Base-by-base conservation (phyloP, 1,139 yeast species). In the Diutina pseudorugosa region DNA sequence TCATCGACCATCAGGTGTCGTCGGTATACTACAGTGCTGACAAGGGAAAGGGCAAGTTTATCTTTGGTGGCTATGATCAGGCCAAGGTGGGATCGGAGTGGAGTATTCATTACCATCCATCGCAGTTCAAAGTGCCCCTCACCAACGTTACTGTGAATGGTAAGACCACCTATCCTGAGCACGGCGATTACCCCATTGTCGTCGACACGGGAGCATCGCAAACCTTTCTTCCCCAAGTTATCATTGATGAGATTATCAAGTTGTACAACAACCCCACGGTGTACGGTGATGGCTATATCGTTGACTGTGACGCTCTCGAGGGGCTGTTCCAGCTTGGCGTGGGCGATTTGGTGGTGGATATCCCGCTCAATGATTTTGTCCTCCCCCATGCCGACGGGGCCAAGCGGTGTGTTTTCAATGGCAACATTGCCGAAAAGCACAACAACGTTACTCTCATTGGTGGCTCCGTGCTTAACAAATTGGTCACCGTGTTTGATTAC, bases 311-410 rank as follows among this genome's bases (percentile, higher is more conserved):
- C 11, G 30, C 11, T 27, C 30, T 12, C n/a, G 49, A 45, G 40
- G n/a, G 40, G 27, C 41, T 19, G 47, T 12, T 53, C n/a, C 41
- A 43, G 30, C 11, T 51, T 36, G 11, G 21, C 30, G 30, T 53
- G 16, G 53, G 44, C 20, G 55, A 53, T n/a, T 52, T 53, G 21
- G 42, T 51, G 12, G 55, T 58, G 25, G 47, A 53, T 18, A 57
- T 57, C 27, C 57, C 60, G 1, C 45, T 50, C 12, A 27, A 51
- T 21, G 54, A 52, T 8, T 54, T 59, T 23, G 14, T 23, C 18
- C 4, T 27, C 36, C 48, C 33, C 12, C 30, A 27, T 12, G 30
- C 8, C 11, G 30, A 9, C 8, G 9, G 19, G 14, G 48, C 33
- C 20, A n/a, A 25, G 12, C 8, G 36, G 4, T 44, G 48, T n/a